A percentile compares a stretch with the other conserved stretches of the same genome.
phyloP scores from a whole-genome alignment of 257 asterid genomes.

The Capsicum baccatum region DNA sequence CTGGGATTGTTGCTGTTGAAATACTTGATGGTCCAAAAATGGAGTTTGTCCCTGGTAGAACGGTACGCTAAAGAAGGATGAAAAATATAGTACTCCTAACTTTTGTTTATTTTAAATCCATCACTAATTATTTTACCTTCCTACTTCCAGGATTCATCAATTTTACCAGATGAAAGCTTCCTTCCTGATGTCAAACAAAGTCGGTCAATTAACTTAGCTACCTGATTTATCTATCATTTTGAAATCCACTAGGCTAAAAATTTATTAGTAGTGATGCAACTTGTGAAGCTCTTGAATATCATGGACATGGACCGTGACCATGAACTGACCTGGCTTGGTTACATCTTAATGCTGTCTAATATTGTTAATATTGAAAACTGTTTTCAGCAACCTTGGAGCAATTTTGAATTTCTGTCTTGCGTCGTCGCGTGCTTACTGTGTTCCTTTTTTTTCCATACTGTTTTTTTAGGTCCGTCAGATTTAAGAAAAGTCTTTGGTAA shows the following conservation, averaged over 20 bases:
- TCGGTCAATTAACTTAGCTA: slow-evolving; percentile 33
- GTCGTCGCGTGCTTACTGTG: no score
- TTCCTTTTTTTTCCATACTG: neutral
- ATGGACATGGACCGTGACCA: no score
- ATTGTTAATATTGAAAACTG: no score
- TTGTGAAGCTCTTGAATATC: no score
- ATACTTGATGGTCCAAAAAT: slow-evolving; percentile 70
- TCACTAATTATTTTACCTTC: slow-evolving; percentile 14
- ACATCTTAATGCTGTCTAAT: no score
- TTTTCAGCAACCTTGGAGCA: no score
- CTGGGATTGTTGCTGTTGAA: slow-evolving; percentile 85
- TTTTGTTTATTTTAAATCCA: neutral
- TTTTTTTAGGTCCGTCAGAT: slow-evolving; percentile 56
- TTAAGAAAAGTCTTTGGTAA: slow-evolving; percentile 63
- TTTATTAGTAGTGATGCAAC: no score
- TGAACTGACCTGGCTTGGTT: no score
- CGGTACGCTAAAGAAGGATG: slow-evolving; percentile 45
- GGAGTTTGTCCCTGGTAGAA: slow-evolving; percentile 73
- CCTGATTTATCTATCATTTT: neutral
- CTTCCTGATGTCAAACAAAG: slow-evolving; percentile 80
- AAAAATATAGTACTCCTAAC: neutral
- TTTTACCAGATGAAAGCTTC: slow-evolving; percentile 72
- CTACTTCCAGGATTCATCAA: slow-evolving; percentile 54
- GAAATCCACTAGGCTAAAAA: no score
- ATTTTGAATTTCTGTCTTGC: no score